Evolutionary conservation across 106 monocot species (phyloP).

Genomic region (Dendrobium catenatum): DNA sequence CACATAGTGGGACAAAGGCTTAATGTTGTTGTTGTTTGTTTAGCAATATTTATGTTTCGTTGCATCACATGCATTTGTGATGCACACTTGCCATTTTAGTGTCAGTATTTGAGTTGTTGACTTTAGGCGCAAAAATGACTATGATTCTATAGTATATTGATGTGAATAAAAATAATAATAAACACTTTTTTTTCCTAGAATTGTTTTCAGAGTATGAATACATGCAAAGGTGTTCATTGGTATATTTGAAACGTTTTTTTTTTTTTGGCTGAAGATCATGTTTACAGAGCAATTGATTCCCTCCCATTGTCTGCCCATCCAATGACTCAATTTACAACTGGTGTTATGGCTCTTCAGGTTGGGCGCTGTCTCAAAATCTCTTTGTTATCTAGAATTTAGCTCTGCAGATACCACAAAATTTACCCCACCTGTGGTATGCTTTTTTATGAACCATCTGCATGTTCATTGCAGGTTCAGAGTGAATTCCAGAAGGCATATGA

Average conservation of each 20-base stretch:
- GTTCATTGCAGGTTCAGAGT: conserved; percentile 55
- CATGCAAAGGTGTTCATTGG: background rate
- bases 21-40: too few relatives aligned
- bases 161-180: background rate
- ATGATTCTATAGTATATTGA: background rate
- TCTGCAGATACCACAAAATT: background rate
- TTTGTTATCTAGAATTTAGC: background rate
- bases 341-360: conserved; percentile 98
- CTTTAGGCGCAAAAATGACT: background rate
- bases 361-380: background rate
- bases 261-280: conserved; percentile 56
- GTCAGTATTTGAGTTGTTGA: background rate
- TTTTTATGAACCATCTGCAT: background rate
- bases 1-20: too few relatives aligned
- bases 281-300: conserved; percentile 78
- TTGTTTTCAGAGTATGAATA: background rate
- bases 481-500: conserved; percentile 38
- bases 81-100: background rate
- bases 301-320: conserved; percentile 86
- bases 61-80: background rate
- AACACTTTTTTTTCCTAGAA: background rate
- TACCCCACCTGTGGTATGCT: background rate
- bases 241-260: background rate
- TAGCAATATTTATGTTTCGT: background rate
- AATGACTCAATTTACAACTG: conserved; percentile 90